Evolutionary conservation across 1,284 basidiomycete species (phyloP).

Genomic region (Trichosporon sp.): DNA sequence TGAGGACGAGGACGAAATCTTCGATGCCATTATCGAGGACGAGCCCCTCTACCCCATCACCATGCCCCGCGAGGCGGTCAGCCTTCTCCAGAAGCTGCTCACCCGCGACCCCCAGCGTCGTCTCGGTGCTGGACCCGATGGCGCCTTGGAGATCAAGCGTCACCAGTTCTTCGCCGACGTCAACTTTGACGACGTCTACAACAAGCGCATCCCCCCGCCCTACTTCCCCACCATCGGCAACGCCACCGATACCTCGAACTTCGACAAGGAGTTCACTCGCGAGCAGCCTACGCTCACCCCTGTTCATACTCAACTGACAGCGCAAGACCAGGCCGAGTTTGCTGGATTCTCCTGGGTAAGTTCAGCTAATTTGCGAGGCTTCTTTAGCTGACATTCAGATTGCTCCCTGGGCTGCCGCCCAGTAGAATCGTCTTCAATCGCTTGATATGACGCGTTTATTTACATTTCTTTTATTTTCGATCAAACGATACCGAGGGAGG

Average conservation of each 20-base stretch:
- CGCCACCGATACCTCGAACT: constrained; percentile 66
- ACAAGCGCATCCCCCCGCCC: constrained; percentile 95
- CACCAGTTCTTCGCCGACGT: constrained; percentile 99
- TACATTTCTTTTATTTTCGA: constrained; percentile 10
- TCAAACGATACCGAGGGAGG: constrained; percentile 1
- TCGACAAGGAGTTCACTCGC: constrained; percentile 94
- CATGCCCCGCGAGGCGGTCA: constrained; percentile 98
- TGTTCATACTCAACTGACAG: constrained; percentile 90
- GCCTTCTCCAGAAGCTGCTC: constrained; percentile 87
- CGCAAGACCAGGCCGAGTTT: constrained; percentile 92
- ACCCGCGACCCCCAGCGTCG: constrained; percentile 90
- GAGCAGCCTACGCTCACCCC: constrained; percentile 98
- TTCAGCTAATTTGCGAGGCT: neutral
- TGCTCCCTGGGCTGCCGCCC: constrained; percentile 41
- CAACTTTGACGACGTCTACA: constrained; percentile 90
- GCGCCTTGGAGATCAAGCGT: constrained; percentile 96
- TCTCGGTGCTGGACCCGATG: constrained; percentile 88
- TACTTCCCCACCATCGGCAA: constrained; percentile 87
- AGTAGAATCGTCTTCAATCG: constrained; percentile 1
- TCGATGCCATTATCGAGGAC: constrained; percentile 98
- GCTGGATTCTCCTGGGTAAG: constrained; percentile 83
- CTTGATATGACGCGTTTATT: constrained; percentile 13
- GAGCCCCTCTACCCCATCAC: constrained; percentile 98
- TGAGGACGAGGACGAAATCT: constrained; percentile 99
- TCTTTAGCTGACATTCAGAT: constrained; percentile 32